Base-by-base conservation (phyloP, 2,329 filamentous ascomycete species). In the Cytospora leucostoma region DNA sequence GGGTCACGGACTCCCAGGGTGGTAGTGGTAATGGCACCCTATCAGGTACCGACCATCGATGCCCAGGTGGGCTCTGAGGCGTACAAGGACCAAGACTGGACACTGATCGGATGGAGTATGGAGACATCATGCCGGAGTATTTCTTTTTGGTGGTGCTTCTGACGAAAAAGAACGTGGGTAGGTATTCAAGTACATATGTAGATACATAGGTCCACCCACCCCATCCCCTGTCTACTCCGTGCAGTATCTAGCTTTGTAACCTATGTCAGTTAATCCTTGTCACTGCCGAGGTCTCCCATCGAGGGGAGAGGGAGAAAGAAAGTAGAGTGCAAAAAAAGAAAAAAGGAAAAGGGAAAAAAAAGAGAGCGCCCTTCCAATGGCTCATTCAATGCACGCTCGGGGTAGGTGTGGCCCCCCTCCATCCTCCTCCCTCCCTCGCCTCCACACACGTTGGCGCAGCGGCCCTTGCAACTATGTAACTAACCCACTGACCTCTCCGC, bases 21-120 rank as follows among this genome's bases (percentile, higher is more conserved):
- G 47, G 56, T 59, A 38, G 47, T 40, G 50, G 56, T 49, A 59
- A 38, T 32, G 37, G 55, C 56, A 59, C 34, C 38, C 21, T 61
- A 53, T 61, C 37, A 61, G 59, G 59, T 61, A 61, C 32, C 51
- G 59, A 56, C 38, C 51, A 38, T 52, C 34, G 58, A 32, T 61
- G 58, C 58, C 58, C 58, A 61, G 58, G 58, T 52, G 58, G 58
- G 50, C 58, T 47, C 44, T 32, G 32, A 52, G 51, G 50, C 38
- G 27, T 55, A 35, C 50, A 47, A 19, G 35, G 53, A 17, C 44
- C 49, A 40, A 51, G 32, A 35, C 10, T 49, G 33, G 15, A 55
- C 37, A 55, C 4, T 27, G 27, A 27, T 27, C 27, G 27, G 27
- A 27, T 27, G 35, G 21, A 27, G 49, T 47, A 47, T 47, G 44